phyloP scores from a whole-genome alignment of 2,329 filamentous ascomycete genomes.

The Paecilomyces formosus region DNA sequence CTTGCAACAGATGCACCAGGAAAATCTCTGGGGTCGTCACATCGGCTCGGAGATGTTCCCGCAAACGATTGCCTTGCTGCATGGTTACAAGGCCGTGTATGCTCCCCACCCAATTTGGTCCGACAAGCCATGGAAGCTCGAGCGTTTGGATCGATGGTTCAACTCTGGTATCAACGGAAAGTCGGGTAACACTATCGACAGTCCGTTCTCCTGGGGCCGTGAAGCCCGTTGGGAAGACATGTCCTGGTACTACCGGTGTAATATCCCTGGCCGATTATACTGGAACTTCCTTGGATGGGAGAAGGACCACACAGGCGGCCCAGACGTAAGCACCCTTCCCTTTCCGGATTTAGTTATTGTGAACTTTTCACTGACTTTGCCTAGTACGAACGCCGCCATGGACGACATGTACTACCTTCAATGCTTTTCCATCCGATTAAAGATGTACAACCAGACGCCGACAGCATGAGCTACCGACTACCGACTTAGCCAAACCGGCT shows the following conservation, averaged over 20 bases:
- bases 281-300: slow-evolving; percentile 25
- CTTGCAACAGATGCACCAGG: slow-evolving; percentile 68
- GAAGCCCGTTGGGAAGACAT: slow-evolving; percentile 24
- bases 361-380: not conserved
- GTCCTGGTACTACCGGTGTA: slow-evolving; percentile 27
- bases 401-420: slow-evolving; percentile 17
- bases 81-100: slow-evolving; percentile 72
- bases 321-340: slow-evolving; percentile 1
- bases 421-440: slow-evolving; percentile 37
- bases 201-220: slow-evolving; percentile 25
- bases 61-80: slow-evolving; percentile 63
- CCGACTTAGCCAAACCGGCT: slow-evolving; percentile 6
- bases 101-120: slow-evolving; percentile 74
- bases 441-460: slow-evolving; percentile 13
- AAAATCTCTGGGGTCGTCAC: slow-evolving; percentile 65
- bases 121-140: slow-evolving; percentile 46
- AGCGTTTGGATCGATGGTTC: slow-evolving; percentile 21
- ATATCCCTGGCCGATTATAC: slow-evolving; percentile 22
- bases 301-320: slow-evolving; percentile 13
- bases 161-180: slow-evolving; percentile 24
- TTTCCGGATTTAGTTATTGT: not conserved
- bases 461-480: slow-evolving; percentile 10
- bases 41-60: slow-evolving; percentile 77
- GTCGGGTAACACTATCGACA: slow-evolving; percentile 22
- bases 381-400: slow-evolving; percentile 12